Evolutionary conservation across 139 green algal species (phyloP), one percentile per base, ranked within the genome.

Genomic region (Chlorella sp.): DNA sequence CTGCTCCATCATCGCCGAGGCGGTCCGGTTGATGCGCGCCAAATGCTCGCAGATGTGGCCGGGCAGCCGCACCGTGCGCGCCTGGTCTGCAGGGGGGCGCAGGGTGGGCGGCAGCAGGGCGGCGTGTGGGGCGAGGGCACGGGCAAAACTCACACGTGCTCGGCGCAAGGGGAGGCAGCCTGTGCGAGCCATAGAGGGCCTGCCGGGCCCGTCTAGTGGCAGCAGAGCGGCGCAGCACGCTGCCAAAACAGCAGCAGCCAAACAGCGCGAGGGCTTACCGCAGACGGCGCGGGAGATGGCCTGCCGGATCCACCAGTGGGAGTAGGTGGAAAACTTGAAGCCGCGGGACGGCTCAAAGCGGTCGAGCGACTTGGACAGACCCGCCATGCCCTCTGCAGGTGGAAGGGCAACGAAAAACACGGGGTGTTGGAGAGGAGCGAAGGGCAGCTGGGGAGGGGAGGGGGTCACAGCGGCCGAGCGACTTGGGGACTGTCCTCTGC

Each of bases 221-320:
- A 48, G n/a, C 68, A 48, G 36, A 13, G 68, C 7, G 36, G 69
- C 40, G 41, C 13, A 30, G 41, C 28, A 26, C 64, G 26, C 34
- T 20, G 22, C 2, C 60, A 54, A 54, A 54, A 11, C 46, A 28
- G n/a, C 65, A 22, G 22, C 69, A 48, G 40, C 43, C 46, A 34
- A 54, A 30, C 76, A n/a, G n/a, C n/a, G n/a, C n/a, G n/a, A n/a
- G n/a, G n/a, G n/a, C n/a, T n/a, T n/a, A 82, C 76, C 76, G 30
- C 85, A 85, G n/a, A 97, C 91, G 19, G 92, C 82, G 44, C 94
- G 85, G 41, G 90, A 92, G 77, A 98, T 88, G 68, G 88, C 88
- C 89, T 98, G 94, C 54, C 94, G 88, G 69, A 98, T 95, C 94
- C 95, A 98, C 94, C 94, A 98, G 80, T 96, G 92, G 20, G 94